Evolutionary conservation across 768 basidiomycete genomes (phyloP), one percentile per base, ranked within the genome.

Genomic region (Kwoniella heveanensis): DNA sequence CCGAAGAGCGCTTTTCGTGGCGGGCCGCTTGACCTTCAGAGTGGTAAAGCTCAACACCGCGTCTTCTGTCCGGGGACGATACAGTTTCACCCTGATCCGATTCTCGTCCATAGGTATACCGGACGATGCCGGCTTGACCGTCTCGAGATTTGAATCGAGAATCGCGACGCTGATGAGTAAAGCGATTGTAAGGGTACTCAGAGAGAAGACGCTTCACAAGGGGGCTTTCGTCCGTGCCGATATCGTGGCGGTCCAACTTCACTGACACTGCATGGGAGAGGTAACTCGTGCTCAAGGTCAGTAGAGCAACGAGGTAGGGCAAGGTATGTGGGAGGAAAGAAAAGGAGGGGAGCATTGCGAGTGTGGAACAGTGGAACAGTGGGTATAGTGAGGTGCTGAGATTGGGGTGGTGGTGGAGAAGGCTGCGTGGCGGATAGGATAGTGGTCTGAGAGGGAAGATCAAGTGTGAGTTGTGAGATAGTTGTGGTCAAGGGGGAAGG

Each of bases 1-100:
- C 47, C 17, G 55, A 57, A 21, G 55, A 25, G 24, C 39, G 39
- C 19, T 44, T 44, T 17, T 44, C 39, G 39, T 44, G 39, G n/a
- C n/a, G n/a, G n/a, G n/a, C n/a, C n/a, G n/a, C n/a, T n/a, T n/a
- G n/a, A n/a, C n/a, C n/a, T n/a, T 44, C 39, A 17, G 15, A 10
- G 4, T 44, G 8, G 39, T 44, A 44, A 3, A 44, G 15, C 15
- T 44, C 39, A 17, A 44, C 39, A 3, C 39, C 39, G 9, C 39
- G 39, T 44, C 39, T 9, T 9, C n/a, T n/a, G n/a, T 44, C 39
- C 9, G 39, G 17, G 3, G 39, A 44, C 8, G 39, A 44, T 9
- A 44, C 39, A 17, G 19, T 17, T 44, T 44, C 39, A 17, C 39
- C 39, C 17, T 44, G 39, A 4, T 44, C 39, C 4, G 4, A 8